Percentiles rank a stretch among this genome's conserved stretches.
Evolutionary conservation across 2,329 filamentous ascomycete genomes (phyloP).

Genomic region (Trichoderma sp.): DNA sequence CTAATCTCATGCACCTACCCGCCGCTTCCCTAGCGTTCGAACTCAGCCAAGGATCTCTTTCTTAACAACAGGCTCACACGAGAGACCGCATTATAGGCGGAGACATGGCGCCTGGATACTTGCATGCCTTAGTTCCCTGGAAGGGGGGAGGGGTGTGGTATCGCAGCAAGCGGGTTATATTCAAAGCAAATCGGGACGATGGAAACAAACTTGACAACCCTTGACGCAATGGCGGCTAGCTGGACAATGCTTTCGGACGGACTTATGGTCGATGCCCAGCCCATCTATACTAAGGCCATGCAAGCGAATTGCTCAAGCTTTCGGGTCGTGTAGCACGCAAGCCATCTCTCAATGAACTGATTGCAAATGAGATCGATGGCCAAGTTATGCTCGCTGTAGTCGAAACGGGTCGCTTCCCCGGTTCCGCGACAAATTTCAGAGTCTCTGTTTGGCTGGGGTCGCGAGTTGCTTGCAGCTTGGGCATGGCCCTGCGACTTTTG

Average conservation of each 20-base stretch:
- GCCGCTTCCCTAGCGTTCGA: conserved; percentile 33
- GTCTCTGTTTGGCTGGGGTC: conserved; percentile 36
- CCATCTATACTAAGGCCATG: conserved; percentile 8
- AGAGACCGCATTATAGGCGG: conserved; percentile 50
- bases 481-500: conserved; percentile 32
- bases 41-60: conserved; percentile 35
- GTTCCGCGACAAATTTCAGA: conserved; percentile 22
- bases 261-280: background rate
- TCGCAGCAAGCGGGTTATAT: background rate
- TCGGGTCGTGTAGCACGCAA: conserved; percentile 19
- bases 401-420: conserved; percentile 28
- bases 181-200: background rate
- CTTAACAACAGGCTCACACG: conserved; percentile 47
- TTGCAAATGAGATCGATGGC: conserved; percentile 27
- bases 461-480: conserved; percentile 31
- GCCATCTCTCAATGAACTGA: conserved; percentile 17
- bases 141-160: conserved; percentile 24
- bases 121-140: conserved; percentile 48
- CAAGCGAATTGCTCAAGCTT: conserved; percentile 11
- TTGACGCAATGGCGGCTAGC: conserved; percentile 8
- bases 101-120: conserved; percentile 49
- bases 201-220: conserved; percentile 16
- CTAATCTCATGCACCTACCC: conserved; percentile 34
- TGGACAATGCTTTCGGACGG: background rate
- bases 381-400: conserved; percentile 28